A percentile compares a stretch with the other conserved stretches of the same genome.
Conservation (phyloP, 2,329 filamentous ascomycete species). For the Trichoderma sp. region DNA sequence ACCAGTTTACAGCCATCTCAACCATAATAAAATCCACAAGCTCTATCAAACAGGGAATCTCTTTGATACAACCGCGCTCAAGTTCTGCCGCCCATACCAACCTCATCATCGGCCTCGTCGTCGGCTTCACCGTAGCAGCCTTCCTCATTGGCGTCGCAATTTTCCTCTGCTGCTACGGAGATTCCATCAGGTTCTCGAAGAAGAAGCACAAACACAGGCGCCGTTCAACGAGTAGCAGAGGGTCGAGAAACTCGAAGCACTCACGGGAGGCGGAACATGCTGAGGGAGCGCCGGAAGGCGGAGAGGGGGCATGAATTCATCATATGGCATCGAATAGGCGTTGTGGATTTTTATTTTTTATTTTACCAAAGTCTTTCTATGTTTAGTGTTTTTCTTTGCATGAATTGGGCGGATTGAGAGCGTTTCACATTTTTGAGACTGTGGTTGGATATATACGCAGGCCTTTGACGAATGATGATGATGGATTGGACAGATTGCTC, state of each 20-base stretch:
- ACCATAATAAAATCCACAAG: background rate
- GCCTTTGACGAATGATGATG: background rate
- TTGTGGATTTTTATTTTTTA: too few relatives aligned
- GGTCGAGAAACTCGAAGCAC: conserved; percentile 39
- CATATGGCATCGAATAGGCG: background rate
- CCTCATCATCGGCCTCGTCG: conserved; percentile 45
- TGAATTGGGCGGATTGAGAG: background rate
- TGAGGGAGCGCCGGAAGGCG: background rate
- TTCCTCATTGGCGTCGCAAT: conserved; percentile 41
- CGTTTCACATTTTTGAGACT: background rate
- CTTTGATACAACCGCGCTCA: conserved; percentile 26
- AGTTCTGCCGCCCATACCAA: conserved; percentile 37
- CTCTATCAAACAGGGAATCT: background rate
- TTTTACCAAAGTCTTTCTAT: background rate
- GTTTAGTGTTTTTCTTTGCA: background rate
- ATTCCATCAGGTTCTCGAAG: conserved; percentile 39
- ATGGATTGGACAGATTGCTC: background rate
- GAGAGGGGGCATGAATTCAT: background rate
- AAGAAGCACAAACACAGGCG: conserved; percentile 28
- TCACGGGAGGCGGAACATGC: conserved; percentile 28
- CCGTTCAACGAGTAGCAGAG: conserved; percentile 33
- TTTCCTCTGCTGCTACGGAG: conserved; percentile 45
- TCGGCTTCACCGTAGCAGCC: conserved; percentile 43
- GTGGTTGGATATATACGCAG: background rate
- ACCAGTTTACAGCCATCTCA: background rate